Conservation (phyloP, 352 stramenopile genomes). For the Phytophthora hybrid region DNA sequence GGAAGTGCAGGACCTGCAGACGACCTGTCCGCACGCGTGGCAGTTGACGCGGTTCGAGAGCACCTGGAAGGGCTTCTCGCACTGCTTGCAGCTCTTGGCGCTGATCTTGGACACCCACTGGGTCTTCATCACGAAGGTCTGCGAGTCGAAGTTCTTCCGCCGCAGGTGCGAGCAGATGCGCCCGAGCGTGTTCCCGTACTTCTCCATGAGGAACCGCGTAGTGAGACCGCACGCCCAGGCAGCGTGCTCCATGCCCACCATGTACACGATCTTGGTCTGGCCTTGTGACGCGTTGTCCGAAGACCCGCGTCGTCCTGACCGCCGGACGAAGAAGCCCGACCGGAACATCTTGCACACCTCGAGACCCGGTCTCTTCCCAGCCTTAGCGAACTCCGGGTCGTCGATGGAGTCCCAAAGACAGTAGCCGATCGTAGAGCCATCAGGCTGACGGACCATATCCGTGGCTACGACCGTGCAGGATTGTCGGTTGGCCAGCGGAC, state of each 20-base stretch:
- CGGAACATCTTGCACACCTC: slow-evolving; percentile 43
- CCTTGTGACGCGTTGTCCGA: slow-evolving; percentile 8
- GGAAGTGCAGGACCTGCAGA: slow-evolving; percentile 40
- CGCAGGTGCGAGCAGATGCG: slow-evolving; percentile 56
- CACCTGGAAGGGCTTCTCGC: slow-evolving; percentile 42
- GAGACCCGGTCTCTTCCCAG: slow-evolving; percentile 23
- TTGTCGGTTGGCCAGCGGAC: slow-evolving; percentile 47
- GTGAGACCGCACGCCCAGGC: slow-evolving; percentile 37
- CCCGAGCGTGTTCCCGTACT: slow-evolving; percentile 41
- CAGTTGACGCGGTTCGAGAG: slow-evolving; percentile 54
- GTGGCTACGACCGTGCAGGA: slow-evolving; percentile 43
- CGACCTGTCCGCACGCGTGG: slow-evolving; percentile 44
- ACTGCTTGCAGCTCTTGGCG: slow-evolving; percentile 41
- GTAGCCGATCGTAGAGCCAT: slow-evolving; percentile 61
- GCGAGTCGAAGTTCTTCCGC: slow-evolving; percentile 49
- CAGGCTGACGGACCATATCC: slow-evolving; percentile 40
- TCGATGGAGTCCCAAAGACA: slow-evolving; percentile 68
- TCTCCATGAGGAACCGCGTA: slow-evolving; percentile 48
- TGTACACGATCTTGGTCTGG: slow-evolving; percentile 63
- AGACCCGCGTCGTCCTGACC: slow-evolving; percentile 22
- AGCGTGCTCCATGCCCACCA: slow-evolving; percentile 51
- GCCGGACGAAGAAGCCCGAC: slow-evolving; percentile 60
- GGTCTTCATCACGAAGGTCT: slow-evolving; percentile 48
- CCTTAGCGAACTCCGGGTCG: slow-evolving; percentile 23
- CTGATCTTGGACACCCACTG: slow-evolving; percentile 44